Percentiles rank a stretch among this genome's conserved stretches.
Conservation (phyloP, 768 basidiomycete species). For the Trametes gibbosa region DNA sequence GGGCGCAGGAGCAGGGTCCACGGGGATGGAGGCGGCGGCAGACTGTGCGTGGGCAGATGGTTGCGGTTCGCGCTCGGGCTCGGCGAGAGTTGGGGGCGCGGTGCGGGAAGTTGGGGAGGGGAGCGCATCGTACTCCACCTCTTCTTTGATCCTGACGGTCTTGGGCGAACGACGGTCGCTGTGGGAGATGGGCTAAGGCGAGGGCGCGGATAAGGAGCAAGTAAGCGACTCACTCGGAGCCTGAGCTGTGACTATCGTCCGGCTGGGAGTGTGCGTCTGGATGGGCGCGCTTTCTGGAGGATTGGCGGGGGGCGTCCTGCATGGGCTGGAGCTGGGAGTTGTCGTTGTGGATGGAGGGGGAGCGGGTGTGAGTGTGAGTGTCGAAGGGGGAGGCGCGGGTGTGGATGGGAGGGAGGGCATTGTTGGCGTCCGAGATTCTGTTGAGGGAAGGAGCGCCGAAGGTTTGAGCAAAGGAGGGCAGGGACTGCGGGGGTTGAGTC, state of each 20-base stretch:
- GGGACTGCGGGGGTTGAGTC: conserved; percentile 53
- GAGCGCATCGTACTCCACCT: conserved; percentile 51
- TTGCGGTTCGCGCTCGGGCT: conserved; percentile 1
- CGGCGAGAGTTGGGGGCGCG: conserved; percentile 17
- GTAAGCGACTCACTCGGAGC: conserved; percentile 44
- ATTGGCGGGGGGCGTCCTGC: conserved; percentile 16
- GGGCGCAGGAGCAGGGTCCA: conserved; percentile 36
- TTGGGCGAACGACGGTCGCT: conserved; percentile 44
- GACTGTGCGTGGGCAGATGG: not conserved
- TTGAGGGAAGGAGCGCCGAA: conserved; percentile 59
- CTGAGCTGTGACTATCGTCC: conserved; percentile 36
- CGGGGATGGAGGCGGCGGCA: not conserved
- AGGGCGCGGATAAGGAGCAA: conserved; percentile 2
- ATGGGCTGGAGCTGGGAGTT: conserved; percentile 15
- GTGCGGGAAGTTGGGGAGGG: conserved; percentile 33
- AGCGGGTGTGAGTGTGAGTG: conserved; percentile 12
- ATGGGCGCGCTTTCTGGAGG: conserved; percentile 29
- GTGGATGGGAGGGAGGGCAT: conserved; percentile 67
- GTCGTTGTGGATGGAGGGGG: conserved; percentile 22
- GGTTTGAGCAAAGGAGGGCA: conserved; percentile 78
- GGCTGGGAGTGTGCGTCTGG: conserved; percentile 19
- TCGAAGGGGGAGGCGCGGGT: conserved; percentile 34
- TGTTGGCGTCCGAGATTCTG: conserved; percentile 47
- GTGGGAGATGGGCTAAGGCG: conserved; percentile 21
- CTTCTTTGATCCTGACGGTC: conserved; percentile 57